These are phyloP conservation scores for Diaporthe batatas DNA, from an alignment of 2,329 filamentous ascomycete genomes.

Conservation along the genomic window DNA sequence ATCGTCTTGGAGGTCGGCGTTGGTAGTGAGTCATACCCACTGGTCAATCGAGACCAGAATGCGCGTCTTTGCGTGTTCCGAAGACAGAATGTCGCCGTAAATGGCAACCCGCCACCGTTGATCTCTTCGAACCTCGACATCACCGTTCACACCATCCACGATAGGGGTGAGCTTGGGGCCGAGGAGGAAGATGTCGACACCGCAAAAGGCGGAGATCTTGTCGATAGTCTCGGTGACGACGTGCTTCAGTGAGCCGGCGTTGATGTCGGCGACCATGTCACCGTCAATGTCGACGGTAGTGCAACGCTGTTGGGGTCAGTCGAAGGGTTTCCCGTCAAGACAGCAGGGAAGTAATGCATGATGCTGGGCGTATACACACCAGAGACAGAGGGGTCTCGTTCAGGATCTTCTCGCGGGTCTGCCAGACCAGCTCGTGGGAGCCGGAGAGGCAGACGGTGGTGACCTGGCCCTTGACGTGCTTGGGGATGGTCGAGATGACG, in stretches of 20 bases:
- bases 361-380: constrained; percentile 68
- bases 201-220: constrained; percentile 87
- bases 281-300: constrained; percentile 94
- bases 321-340: constrained; percentile 48
- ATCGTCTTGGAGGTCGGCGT: neutral
- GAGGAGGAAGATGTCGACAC: constrained; percentile 95
- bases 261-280: constrained; percentile 84
- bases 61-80: constrained; percentile 96
- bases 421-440: constrained; percentile 87
- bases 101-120: constrained; percentile 93
- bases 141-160: constrained; percentile 79
- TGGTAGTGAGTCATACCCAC: constrained; percentile 70
- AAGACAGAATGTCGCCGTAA: constrained; percentile 94
- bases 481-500: constrained; percentile 86
- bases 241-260: constrained; percentile 76
- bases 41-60: constrained; percentile 98
- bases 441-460: constrained; percentile 94
- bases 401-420: constrained; percentile 89
- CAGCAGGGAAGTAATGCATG: constrained; percentile 41
- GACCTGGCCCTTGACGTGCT: constrained; percentile 75
- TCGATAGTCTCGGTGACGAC: constrained; percentile 88
- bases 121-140: constrained; percentile 86
- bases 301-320: constrained; percentile 74
- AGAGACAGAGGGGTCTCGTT: constrained; percentile 93
- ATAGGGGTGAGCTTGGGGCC: constrained; percentile 89